These are phyloP conservation scores for Pilatotrama ljubarskyi DNA, from an alignment of 768 basidiomycete genomes.

Conservation along the genomic window DNA sequence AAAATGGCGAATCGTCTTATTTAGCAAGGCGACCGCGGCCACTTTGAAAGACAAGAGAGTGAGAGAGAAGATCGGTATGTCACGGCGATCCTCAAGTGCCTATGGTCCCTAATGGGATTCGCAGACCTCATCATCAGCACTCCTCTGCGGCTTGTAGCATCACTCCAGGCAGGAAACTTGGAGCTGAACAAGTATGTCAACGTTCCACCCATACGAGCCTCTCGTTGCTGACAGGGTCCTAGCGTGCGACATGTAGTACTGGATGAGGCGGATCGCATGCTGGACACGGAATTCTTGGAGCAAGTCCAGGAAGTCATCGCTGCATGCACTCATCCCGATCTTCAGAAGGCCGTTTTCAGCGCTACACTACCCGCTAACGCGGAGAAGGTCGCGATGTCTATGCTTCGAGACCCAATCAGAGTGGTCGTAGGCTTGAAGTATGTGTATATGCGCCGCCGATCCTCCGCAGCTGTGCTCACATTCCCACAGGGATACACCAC, in stretches of 20 bases:
- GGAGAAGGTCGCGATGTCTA: constrained; percentile 84
- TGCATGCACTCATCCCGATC: constrained; percentile 62
- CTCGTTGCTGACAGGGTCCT: constrained; percentile 10
- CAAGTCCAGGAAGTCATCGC: constrained; percentile 88
- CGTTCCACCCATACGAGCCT: constrained; percentile 2
- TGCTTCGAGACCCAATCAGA: constrained; percentile 84
- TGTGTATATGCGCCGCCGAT: constrained; percentile 28
- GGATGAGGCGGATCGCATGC: constrained; percentile 90
- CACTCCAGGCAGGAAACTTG: constrained; percentile 67
- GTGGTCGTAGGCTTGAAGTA: constrained; percentile 97
- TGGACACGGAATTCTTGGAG: constrained; percentile 84
- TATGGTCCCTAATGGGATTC: background rate
- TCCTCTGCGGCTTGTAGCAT: constrained; percentile 82
- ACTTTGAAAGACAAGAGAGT: constrained; percentile 73
- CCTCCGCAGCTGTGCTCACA: background rate
- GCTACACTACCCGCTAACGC: constrained; percentile 90
- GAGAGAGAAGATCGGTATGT: constrained; percentile 75
- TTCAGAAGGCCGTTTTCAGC: constrained; percentile 91
- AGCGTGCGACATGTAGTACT: constrained; percentile 86
- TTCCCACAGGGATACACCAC: constrained; percentile 79
- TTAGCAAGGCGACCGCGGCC: constrained; percentile 87
- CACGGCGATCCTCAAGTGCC: background rate
- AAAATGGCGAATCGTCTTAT: constrained; percentile 80
- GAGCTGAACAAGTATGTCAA: constrained; percentile 69
- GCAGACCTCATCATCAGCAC: constrained; percentile 91